Evolutionary conservation across 306 rosid species (phyloP).

Genomic region (Crotalaria pallida): DNA sequence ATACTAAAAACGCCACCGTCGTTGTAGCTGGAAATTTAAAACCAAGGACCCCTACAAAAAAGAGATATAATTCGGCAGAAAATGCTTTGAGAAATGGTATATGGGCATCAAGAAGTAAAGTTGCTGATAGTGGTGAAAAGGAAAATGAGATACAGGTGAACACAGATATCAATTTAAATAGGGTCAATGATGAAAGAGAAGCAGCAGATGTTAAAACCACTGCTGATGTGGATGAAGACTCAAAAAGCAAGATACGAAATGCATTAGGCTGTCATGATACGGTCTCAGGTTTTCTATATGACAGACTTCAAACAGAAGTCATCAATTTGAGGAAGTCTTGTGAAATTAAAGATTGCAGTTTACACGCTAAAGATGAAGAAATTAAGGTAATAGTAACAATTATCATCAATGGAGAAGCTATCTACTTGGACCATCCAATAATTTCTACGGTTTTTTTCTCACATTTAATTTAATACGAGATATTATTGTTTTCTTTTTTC

Average conservation of each 20-base stretch:
- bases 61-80: constrained; percentile 42
- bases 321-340: constrained; percentile 60
- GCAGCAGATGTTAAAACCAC: constrained; percentile 23
- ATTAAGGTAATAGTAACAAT: constrained; percentile 49
- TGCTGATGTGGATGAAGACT: constrained; percentile 26
- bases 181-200: constrained; percentile 12
- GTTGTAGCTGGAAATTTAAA: constrained; percentile 24
- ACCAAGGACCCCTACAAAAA: constrained; percentile 32
- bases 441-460: not conserved
- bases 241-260: constrained; percentile 22
- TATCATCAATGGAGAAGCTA: not conserved
- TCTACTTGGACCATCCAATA: no score
- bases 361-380: constrained; percentile 72
- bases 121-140: constrained; percentile 64
- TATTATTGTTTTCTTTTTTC: constrained; percentile 32
- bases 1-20: constrained; percentile 29
- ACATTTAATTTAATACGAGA: constrained; percentile 5
- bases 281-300: constrained; percentile 86
- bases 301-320: constrained; percentile 77
- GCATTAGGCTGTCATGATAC: constrained; percentile 36
- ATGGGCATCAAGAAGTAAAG: constrained; percentile 71
- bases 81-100: constrained; percentile 49
- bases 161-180: constrained; percentile 18
- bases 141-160: constrained; percentile 38
- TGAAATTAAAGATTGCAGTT: constrained; percentile 50